Percentiles rank a stretch among this genome's conserved stretches.
Evolutionary conservation across 2,329 filamentous ascomycete genomes (phyloP).

Genomic region (Fusarium scirpi): DNA sequence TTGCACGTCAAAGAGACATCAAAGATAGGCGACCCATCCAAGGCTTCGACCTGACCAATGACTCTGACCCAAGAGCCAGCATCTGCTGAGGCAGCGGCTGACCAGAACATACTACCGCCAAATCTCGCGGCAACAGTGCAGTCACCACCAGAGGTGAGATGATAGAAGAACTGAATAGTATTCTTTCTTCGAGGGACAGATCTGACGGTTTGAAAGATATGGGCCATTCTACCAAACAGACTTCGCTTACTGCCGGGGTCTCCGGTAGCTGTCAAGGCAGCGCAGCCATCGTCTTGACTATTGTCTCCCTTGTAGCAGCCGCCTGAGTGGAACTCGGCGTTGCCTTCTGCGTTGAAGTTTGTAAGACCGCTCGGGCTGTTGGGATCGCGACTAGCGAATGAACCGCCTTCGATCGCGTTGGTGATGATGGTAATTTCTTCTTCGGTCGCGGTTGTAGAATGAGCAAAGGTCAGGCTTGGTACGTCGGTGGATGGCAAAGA

Average conservation of each 20-base stretch:
- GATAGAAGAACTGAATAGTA: slow-evolving; percentile 25
- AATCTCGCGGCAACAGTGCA: slow-evolving; percentile 6
- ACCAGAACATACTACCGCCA: slow-evolving; percentile 1
- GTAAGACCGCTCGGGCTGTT: slow-evolving; percentile 9
- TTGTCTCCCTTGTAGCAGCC: slow-evolving; percentile 16
- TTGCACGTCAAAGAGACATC: slow-evolving; percentile 14
- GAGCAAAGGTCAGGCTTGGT: rapidly evolving
- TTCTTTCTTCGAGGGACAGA: neutral
- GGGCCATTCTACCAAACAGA: neutral
- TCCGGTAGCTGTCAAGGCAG: slow-evolving; percentile 5
- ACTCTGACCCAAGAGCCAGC: slow-evolving; percentile 8
- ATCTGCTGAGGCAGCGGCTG: neutral
- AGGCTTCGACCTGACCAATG: neutral
- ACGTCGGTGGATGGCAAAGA: neutral
- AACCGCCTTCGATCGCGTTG: neutral
- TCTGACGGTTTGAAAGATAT: slow-evolving; percentile 9
- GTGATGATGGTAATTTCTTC: neutral
- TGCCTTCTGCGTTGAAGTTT: neutral
- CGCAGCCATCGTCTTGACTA: slow-evolving; percentile 19
- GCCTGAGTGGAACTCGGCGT: slow-evolving; percentile 1
- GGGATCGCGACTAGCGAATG: slow-evolving; percentile 6
- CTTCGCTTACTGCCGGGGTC: neutral
- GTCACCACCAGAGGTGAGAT: neutral
- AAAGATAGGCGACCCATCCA: neutral
- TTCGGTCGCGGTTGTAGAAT: neutral